Evolutionary conservation across 257 asterid genomes (phyloP).

Genomic region (Ligustrum vulgare): DNA sequence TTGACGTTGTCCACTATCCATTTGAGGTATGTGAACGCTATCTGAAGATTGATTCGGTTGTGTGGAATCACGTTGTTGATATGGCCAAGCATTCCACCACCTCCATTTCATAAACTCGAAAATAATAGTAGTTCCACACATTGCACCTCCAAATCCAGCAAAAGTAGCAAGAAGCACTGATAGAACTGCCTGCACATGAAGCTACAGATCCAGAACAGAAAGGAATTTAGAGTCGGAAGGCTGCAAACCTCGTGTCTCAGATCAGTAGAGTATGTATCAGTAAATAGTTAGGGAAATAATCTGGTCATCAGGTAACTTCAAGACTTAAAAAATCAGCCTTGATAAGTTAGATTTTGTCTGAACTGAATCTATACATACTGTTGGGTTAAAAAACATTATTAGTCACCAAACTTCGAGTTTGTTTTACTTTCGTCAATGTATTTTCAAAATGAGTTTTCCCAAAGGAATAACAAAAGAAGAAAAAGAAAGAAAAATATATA

Average conservation of each 20-base stretch:
- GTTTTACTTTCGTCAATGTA: not conserved
- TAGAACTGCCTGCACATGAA: constrained; percentile 71
- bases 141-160: constrained; percentile 85
- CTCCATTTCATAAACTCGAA: constrained; percentile 67
- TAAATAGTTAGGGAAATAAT: constrained; percentile 1
- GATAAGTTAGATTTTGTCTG: not conserved
- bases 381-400: not conserved
- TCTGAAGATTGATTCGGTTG: constrained; percentile 43
- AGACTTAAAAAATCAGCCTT: not conserved
- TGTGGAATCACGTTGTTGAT: constrained; percentile 34
- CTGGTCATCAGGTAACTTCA: not conserved
- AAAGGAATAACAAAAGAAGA: not conserved
- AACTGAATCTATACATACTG: not conserved
- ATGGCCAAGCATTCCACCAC: constrained; percentile 32
- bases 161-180: constrained; percentile 76
- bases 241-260: constrained; percentile 2
- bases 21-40: constrained; percentile 29
- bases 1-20: constrained; percentile 31
- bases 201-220: constrained; percentile 41
- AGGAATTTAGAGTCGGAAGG: constrained; percentile 17
- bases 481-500: not conserved
- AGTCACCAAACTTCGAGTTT: no score
- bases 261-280: not conserved
- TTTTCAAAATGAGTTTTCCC: not conserved
- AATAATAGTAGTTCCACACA: constrained; percentile 75